Evolutionary conservation across 2,329 filamentous ascomycete species (phyloP).

Genomic region (Trichothecium sympodiale): DNA sequence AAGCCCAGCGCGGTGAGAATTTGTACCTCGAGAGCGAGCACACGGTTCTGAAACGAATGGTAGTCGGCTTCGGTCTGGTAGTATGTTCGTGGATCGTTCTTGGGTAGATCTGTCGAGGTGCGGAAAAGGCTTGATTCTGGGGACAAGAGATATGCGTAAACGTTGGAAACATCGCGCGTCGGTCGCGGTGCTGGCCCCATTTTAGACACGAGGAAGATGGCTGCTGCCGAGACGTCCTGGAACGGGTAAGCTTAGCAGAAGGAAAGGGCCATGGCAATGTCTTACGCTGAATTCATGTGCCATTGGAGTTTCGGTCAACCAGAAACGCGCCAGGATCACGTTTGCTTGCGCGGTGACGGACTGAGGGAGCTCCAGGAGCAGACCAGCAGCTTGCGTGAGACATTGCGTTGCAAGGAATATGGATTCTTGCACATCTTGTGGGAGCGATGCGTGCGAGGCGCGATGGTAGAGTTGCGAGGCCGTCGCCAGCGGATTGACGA

Average conservation of each 20-base stretch:
- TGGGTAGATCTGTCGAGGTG: slow-evolving; percentile 16
- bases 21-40: slow-evolving; percentile 66
- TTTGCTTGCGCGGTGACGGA: slow-evolving; percentile 79
- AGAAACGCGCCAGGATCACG: slow-evolving; percentile 72
- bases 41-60: slow-evolving; percentile 46
- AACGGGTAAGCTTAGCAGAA: too few species aligned
- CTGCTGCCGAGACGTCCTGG: slow-evolving; percentile 74
- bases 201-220: slow-evolving; percentile 74
- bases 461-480: slow-evolving; percentile 55
- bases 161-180: slow-evolving; percentile 70
- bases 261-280: neutral
- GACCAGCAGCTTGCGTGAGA: slow-evolving; percentile 66
- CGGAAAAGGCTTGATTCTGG: slow-evolving; percentile 44
- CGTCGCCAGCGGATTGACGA: slow-evolving; percentile 63
- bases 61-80: slow-evolving; percentile 67
- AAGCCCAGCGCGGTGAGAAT: slow-evolving; percentile 71
- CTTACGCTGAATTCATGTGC: slow-evolving; percentile 45
- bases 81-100: slow-evolving; percentile 40
- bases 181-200: slow-evolving; percentile 66
- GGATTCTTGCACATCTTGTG: slow-evolving; percentile 58
- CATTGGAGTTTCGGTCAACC: slow-evolving; percentile 49
- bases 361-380: slow-evolving; percentile 75
- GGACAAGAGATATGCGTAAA: slow-evolving; percentile 72
- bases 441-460: slow-evolving; percentile 45
- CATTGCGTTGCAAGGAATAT: slow-evolving; percentile 61